Base-by-base conservation (phyloP, 129 eudicot species). In the Smallanthus sonchifolius region DNA sequence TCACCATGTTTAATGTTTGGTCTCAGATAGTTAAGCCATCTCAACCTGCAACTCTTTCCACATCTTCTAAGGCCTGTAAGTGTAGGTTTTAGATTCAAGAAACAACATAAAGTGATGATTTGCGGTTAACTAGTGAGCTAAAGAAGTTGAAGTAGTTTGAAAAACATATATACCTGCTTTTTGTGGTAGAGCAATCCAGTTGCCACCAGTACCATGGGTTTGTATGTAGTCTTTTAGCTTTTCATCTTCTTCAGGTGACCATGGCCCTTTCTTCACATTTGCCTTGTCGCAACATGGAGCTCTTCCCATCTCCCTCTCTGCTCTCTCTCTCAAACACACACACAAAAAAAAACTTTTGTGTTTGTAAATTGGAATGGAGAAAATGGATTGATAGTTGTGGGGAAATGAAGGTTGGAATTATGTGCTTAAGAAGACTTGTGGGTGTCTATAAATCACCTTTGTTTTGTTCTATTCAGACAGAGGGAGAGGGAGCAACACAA, bases 1-100 rank as follows among this genome's bases (percentile, higher is more conserved):
- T 93, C 97, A 56, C 98, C 98, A 85, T 93, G 98, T 67, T 90
- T 93, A 14, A 93, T 87, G 55, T 93, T 88, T 13, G 98, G 98
- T 72, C 98, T 87, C 3, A 92, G 90, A 83, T 92, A 92, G 65
- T 92, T 92, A 10, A 92, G 82, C 98, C 98, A 92, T 77, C 98
- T 87, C 76, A 87, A 84, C 77, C 92, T 84, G 75, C 92, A 87
- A 76, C 92, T 87, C 62, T 88, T 85, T 42, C 93, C 93, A 81
- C 93, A 88, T 81, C 93, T 85, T 82, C 72, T 83, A 52, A 88
- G 87, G 10, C 90, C 93, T 87, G 66, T 28, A n/a, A 7, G 43
- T 4, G 9, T 38, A 24, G 20, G n/a, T 5, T 83, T 43, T 2
- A 5, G 38, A 5, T 44, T 16, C 57, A 60, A 77, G 64, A 79